phyloP scores from a whole-genome alignment of 441 rosid species.

The Populus hybrid region DNA sequence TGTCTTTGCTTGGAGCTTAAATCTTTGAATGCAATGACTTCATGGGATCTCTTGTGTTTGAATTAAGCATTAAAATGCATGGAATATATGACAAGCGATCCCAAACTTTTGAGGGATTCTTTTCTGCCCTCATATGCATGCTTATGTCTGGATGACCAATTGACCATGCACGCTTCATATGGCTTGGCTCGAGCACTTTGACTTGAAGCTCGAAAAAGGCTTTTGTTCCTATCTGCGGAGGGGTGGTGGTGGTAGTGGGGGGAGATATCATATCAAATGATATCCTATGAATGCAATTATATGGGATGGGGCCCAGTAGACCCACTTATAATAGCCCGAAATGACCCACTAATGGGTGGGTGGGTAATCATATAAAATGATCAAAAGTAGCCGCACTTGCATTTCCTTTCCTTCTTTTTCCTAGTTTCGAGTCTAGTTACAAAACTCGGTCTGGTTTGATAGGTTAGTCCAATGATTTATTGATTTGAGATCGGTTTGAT shows the following conservation, averaged over 20 bases:
- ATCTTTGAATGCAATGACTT: no score
- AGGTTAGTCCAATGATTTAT: background rate
- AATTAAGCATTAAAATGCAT: background rate
- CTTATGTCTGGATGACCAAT: background rate
- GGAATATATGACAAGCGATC: background rate
- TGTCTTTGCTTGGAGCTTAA: background rate
- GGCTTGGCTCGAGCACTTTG: slow-evolving; percentile 23
- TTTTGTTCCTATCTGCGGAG: slow-evolving; percentile 19
- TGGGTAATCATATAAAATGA: background rate
- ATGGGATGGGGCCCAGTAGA: slow-evolving; percentile 1
- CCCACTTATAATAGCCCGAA: background rate
- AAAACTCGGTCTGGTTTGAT: background rate
- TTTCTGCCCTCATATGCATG: background rate
- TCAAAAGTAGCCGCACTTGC: background rate
- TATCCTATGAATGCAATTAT: slow-evolving; percentile 25
- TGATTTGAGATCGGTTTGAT: background rate
- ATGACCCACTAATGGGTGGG: background rate
- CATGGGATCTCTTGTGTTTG: no score
- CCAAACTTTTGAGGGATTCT: background rate
- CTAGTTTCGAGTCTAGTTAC: background rate
- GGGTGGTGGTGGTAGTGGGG: slow-evolving; percentile 8
- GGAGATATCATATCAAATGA: slow-evolving; percentile 35
- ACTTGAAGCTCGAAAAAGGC: slow-evolving; percentile 10
- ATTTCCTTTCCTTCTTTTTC: no score
- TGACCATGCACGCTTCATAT: slow-evolving; percentile 18